phyloP scores from a whole-genome alignment of 805 yeast genomes.

The Metschnikowia borealis region DNA sequence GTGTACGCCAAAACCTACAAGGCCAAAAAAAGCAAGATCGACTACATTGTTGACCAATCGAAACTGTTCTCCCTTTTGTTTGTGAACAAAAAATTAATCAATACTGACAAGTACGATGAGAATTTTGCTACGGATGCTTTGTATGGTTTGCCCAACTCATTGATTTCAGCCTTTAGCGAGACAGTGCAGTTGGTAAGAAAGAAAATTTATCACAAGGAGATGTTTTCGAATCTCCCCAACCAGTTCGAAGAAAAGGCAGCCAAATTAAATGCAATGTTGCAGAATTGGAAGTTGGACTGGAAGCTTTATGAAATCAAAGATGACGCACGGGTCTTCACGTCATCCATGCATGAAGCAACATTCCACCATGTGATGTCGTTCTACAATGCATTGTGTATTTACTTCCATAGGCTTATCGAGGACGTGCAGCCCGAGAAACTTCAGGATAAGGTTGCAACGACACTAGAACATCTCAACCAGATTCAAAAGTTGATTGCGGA shows the following conservation, averaged over 20 bases:
- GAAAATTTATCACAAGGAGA: constrained; percentile 48
- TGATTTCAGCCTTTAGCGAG: constrained; percentile 67
- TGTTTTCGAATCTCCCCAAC: constrained; percentile 27
- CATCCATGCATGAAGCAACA: constrained; percentile 64
- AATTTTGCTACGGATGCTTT: constrained; percentile 72
- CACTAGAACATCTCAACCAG: constrained; percentile 59
- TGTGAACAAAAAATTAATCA: constrained; percentile 39
- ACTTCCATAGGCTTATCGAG: constrained; percentile 62
- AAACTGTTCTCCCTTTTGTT: constrained; percentile 34
- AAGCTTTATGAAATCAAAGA: constrained; percentile 33
- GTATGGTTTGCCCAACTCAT: constrained; percentile 80
- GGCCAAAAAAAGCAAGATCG: constrained; percentile 15
- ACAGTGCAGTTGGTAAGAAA: constrained; percentile 64
- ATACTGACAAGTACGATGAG: constrained; percentile 49
- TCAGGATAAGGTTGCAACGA: constrained; percentile 59
- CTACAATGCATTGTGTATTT: constrained; percentile 66
- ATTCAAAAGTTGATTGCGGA: constrained; percentile 55
- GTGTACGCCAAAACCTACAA: constrained; percentile 8
- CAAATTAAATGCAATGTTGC: constrained; percentile 43
- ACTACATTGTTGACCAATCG: constrained; percentile 18
- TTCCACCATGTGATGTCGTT: constrained; percentile 80
- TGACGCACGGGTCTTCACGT: constrained; percentile 31
- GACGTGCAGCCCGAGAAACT: constrained; percentile 50
- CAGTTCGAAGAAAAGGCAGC: constrained; percentile 24
- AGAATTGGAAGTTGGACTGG: constrained; percentile 77